A percentile compares a stretch with the other conserved stretches of the same genome.
Evolutionary conservation across 108 stramenopile species (phyloP).

Genomic region (Pelagomonas calceolata): DNA sequence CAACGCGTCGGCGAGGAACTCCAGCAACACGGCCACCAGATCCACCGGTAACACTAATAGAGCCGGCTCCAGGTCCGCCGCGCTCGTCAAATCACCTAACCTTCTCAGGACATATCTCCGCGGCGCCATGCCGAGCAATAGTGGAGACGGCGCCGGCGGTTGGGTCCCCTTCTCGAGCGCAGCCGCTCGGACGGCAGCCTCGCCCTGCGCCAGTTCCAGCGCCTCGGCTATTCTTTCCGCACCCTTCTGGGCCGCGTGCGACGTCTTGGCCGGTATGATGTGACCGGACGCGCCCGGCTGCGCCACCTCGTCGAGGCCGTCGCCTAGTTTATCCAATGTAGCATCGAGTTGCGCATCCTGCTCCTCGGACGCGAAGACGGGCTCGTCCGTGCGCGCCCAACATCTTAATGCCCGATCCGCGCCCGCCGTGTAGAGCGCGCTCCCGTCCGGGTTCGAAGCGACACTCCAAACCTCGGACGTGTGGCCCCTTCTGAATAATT

Average conservation of each 20-base stretch:
- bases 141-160: constrained; percentile 56
- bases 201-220: constrained; percentile 58
- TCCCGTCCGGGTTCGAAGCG: constrained; percentile 68
- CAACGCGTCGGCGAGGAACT: constrained; percentile 34
- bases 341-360: constrained; percentile 76
- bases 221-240: constrained; percentile 37
- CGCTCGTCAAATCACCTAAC: constrained; percentile 59
- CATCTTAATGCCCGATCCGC: constrained; percentile 89
- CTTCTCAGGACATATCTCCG: constrained; percentile 68
- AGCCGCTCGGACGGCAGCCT: too few relatives aligned
- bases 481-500: constrained; percentile 78
- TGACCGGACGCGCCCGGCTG: constrained; percentile 39
- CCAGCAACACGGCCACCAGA: constrained; percentile 58
- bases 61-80: constrained; percentile 78
- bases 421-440: constrained; percentile 69
- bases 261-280: constrained; percentile 31
- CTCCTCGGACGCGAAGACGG: constrained; percentile 93
- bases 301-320: constrained; percentile 37
- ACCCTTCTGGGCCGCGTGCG: constrained; percentile 32
- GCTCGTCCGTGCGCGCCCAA: constrained; percentile 91
- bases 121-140: constrained; percentile 67
- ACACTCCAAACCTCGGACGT: constrained; percentile 73
- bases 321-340: constrained; percentile 65
- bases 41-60: constrained; percentile 71
- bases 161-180: constrained; percentile 20